Conservation (phyloP, 805 yeast species). For the Ogataea pini region DNA sequence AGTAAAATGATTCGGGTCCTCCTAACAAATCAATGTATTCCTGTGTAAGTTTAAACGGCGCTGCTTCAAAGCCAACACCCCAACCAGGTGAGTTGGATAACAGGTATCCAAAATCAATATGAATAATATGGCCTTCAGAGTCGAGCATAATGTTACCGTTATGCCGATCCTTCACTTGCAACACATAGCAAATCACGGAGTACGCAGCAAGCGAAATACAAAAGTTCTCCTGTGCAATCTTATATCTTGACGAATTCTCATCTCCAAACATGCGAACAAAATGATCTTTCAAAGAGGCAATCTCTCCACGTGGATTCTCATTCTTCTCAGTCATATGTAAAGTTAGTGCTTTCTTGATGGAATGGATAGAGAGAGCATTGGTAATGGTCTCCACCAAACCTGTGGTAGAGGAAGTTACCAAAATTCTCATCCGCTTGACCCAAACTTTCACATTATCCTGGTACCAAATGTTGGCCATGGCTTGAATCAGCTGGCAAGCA, state of each 20-base stretch:
- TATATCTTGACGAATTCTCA: conserved; percentile 52
- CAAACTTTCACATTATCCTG: conserved; percentile 69
- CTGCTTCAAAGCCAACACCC: conserved; percentile 95
- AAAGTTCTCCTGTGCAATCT: conserved; percentile 80
- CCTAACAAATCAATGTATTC: conserved; percentile 91
- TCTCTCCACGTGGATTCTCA: conserved; percentile 66
- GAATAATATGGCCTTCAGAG: conserved; percentile 91
- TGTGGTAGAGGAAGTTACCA: conserved; percentile 85
- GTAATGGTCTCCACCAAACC: conserved; percentile 96
- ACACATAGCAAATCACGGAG: conserved; percentile 82
- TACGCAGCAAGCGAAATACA: conserved; percentile 87
- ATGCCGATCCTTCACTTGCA: conserved; percentile 95
- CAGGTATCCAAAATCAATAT: conserved; percentile 93
- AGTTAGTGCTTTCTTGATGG: conserved; percentile 89
- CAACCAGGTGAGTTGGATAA: conserved; percentile 90
- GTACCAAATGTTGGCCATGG: conserved; percentile 85
- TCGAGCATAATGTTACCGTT: conserved; percentile 98
- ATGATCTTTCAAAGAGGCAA: conserved; percentile 77
- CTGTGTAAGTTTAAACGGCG: conserved; percentile 89
- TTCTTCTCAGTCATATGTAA: conserved; percentile 67
- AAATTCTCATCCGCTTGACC: conserved; percentile 91
- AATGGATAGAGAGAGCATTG: conserved; percentile 90
- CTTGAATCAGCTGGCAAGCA: conserved; percentile 90
- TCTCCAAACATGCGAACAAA: conserved; percentile 76
- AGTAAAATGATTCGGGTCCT: conserved; percentile 66